These are phyloP conservation scores for Asterophora parasitica DNA, from an alignment of 768 basidiomycete genomes.

Conservation along the genomic window DNA sequence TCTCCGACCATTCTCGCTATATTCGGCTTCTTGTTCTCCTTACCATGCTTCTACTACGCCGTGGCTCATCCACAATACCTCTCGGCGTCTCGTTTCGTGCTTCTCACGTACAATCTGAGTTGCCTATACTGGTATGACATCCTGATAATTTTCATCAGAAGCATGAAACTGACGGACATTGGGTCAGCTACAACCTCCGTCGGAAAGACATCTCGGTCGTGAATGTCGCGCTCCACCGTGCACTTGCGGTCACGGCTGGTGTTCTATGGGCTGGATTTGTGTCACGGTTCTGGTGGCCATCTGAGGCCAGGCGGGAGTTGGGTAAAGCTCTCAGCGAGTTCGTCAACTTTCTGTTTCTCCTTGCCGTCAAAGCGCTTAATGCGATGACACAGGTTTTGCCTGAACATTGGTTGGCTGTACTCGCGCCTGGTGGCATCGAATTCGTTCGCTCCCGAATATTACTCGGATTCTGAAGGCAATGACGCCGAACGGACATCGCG, in stretches of 20 bases:
- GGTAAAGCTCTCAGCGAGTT: constrained; percentile 85
- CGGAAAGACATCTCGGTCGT: constrained; percentile 54
- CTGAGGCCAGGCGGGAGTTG: constrained; percentile 87
- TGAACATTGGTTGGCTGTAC: constrained; percentile 94
- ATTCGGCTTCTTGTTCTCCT: constrained; percentile 84
- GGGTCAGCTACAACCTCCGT: constrained; percentile 74
- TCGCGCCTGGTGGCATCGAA: constrained; percentile 87
- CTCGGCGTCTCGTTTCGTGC: constrained; percentile 72
- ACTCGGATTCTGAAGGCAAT: constrained; percentile 21
- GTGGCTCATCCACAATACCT: constrained; percentile 74
- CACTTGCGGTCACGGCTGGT: constrained; percentile 75
- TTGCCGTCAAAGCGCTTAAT: not conserved
- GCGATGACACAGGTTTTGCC: constrained; percentile 61
- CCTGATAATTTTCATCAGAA: not conserved
- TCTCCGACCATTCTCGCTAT: constrained; percentile 69
- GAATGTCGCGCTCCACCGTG: constrained; percentile 72
- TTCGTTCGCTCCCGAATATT: constrained; percentile 57
- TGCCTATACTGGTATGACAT: constrained; percentile 57
- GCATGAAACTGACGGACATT: not conserved
- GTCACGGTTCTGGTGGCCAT: constrained; percentile 93
- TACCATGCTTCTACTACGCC: constrained; percentile 93
- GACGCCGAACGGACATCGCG: constrained; percentile 23
- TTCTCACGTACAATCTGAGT: constrained; percentile 87
- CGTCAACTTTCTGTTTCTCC: constrained; percentile 2
- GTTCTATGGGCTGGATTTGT: constrained; percentile 88